phyloP scores from a whole-genome alignment of 108 stramenopile species.

The Cafeteria roenbergensis region DNA sequence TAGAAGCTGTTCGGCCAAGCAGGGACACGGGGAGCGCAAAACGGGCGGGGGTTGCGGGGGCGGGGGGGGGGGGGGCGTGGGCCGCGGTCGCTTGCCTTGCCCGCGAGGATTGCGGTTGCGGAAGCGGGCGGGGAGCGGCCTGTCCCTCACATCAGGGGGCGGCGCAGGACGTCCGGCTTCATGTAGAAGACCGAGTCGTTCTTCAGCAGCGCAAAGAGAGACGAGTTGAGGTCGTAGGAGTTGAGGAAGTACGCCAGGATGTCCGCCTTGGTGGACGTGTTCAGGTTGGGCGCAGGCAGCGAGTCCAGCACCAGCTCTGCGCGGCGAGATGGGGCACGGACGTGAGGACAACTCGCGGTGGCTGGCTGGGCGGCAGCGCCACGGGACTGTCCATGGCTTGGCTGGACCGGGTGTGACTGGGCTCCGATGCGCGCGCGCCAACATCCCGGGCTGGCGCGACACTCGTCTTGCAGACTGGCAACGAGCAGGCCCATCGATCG shows the following conservation, averaged over 20 bases:
- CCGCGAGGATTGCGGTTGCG: neutral
- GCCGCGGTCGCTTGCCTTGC: no score
- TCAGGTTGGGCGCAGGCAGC: conserved; percentile 25
- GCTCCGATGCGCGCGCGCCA: no score
- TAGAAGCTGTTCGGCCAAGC: conserved; percentile 76
- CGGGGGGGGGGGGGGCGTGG: no score
- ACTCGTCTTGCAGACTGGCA: no score
- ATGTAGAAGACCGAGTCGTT: conserved; percentile 68
- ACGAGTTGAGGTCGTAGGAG: conserved; percentile 73
- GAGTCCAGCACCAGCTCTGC: neutral
- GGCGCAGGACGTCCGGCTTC: conserved; percentile 23
- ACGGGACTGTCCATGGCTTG: no score
- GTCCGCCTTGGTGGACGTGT: conserved; percentile 36
- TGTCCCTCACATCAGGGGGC: conserved; percentile 30
- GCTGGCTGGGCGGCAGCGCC: no score
- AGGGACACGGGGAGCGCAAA: conserved; percentile 68
- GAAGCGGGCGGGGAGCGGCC: neutral
- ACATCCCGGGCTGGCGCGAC: no score
- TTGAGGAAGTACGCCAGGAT: conserved; percentile 76
- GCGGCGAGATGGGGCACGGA: no score
- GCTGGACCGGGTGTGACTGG: no score
- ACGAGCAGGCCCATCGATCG: no score
- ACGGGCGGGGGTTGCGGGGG: no score
- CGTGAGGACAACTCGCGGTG: no score
- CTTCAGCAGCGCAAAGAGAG: conserved; percentile 67